Base-by-base conservation (phyloP, 2,329 filamentous ascomycete species). In the Cordyceps javanica region DNA sequence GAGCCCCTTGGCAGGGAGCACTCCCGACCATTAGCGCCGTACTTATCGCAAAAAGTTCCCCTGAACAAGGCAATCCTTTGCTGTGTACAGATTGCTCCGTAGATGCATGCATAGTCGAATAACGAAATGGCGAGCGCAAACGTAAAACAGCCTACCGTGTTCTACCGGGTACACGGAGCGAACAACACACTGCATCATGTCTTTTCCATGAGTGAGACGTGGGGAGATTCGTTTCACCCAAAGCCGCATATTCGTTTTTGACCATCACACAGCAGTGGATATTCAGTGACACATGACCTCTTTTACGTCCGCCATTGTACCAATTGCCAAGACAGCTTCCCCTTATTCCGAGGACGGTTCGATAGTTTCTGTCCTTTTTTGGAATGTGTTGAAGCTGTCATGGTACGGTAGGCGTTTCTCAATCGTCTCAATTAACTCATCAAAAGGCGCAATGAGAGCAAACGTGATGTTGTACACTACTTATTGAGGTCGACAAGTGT, bases 251-350 rank as follows among this genome's bases (percentile, higher is more conserved):
- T 45, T 25, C 28, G n/a, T 19, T 14, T 36, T n/a, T n/a, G n/a
- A n/a, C 19, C 28, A 21, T 45, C 38, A 5, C 26, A 25, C 3
- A 28, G 44, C 7, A 19, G 46, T 44, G 55, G 26, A 34, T 36
- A 19, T 36, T 28, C 38, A 21, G 55, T 30, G 55, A 36, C 54
- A 30, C 55, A 45, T 51, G 55, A 57, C 45, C 55, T 34, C 46
- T 45, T 34, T 49, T 48, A 6, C 36, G 25, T 34, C 54, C 45
- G 54, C 23, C 10, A 14, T 16, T 44, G 36, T 28, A 57, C 13
- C 23, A 38, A 36, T 51, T 57, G 28, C 55, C 55, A 46, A 51
- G 38, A 51, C 54, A 50, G 6, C 6, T 6, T 46, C 21, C 28
- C 28, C 26, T 49, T n/a, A 32, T 9, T 30, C 10, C 9, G 11